Evolutionary conservation across 345 rosid genomes (phyloP).

Genomic region (Eucalyptus sideroxylon): DNA sequence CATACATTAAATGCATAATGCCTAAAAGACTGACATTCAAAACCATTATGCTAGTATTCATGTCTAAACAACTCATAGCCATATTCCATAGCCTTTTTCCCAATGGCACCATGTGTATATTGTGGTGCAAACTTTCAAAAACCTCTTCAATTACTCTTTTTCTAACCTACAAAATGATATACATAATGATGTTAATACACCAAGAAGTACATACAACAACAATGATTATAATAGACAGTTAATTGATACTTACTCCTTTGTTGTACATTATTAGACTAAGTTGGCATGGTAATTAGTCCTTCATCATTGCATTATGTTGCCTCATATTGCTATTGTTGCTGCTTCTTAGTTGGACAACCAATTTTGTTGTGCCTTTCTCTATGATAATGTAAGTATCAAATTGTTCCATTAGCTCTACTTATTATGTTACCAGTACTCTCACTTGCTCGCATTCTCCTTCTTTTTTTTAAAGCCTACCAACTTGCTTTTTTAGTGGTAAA

Average conservation of each 20-base stretch:
- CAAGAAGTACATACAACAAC: not conserved
- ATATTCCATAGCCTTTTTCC: not conserved
- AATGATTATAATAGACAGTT: not conserved
- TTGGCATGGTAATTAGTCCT: not conserved
- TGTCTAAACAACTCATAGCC: not conserved
- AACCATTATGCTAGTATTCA: not conserved
- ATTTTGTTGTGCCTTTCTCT: not conserved
- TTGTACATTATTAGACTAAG: not conserved
- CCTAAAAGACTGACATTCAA: not conserved
- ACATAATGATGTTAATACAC: not conserved
- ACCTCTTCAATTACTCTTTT: not conserved
- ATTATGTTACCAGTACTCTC: not conserved
- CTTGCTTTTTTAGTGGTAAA: not conserved
- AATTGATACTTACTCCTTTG: not conserved
- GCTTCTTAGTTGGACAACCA: not conserved
- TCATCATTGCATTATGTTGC: not conserved
- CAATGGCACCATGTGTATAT: not conserved
- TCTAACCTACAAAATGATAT: not conserved
- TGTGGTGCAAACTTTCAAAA: not conserved
- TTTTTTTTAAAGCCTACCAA: not conserved
- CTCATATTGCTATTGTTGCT: too few species aligned
- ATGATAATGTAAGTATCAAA: too few species aligned
- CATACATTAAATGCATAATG: not conserved
- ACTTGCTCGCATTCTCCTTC: too few species aligned
- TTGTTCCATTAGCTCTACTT: not conserved